phyloP scores from a whole-genome alignment of 257 asterid genomes.

The Solanum verrucosum region DNA sequence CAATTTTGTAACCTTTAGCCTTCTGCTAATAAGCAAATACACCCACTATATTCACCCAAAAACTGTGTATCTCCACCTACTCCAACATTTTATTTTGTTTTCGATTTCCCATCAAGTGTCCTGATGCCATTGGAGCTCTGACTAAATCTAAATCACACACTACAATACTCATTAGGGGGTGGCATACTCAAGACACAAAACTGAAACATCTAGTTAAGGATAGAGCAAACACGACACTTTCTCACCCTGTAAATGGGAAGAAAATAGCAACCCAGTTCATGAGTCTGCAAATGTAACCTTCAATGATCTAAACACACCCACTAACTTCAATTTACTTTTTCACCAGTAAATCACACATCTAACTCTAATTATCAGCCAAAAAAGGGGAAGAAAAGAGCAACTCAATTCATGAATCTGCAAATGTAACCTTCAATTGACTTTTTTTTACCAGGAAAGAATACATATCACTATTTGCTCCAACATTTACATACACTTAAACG shows the following conservation, averaged over 20 bases:
- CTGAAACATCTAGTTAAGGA: too few species aligned
- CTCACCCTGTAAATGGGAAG: background rate
- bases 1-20: background rate
- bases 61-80: too few species aligned
- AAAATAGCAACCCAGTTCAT: background rate
- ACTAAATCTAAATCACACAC: background rate
- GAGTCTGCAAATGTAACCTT: background rate
- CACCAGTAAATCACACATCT: background rate
- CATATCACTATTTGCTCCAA: background rate
- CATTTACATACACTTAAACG: background rate
- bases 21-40: background rate
- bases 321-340: background rate
- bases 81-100: too few species aligned
- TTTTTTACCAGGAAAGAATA: background rate
- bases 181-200: background rate
- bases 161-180: background rate
- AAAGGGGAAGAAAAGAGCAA: background rate
- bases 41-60: background rate
- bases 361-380: background rate
- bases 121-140: background rate
- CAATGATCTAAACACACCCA: background rate
- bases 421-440: background rate
- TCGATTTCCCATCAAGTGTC: accelerated
- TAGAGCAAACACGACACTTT: background rate
- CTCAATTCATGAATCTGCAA: background rate